Percentiles rank a stretch among this genome's conserved stretches.
Conservation (phyloP, 257 asterid genomes). For the Gentiana dahurica region DNA sequence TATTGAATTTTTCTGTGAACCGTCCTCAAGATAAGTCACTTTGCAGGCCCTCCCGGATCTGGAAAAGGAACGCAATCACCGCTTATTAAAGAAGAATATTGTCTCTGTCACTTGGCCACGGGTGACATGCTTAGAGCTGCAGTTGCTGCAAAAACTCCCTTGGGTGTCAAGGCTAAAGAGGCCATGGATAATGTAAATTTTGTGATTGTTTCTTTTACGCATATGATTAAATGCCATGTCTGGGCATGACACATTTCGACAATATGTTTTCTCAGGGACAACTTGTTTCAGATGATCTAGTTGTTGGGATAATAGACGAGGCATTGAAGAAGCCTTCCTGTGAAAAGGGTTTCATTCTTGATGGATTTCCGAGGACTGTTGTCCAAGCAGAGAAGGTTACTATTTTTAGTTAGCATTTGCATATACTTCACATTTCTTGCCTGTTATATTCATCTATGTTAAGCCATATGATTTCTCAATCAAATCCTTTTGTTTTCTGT, state of each 20-base stretch:
- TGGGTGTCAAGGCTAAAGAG: slow-evolving; percentile 86
- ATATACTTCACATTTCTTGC: neutral
- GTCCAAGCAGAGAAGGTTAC: slow-evolving; percentile 88
- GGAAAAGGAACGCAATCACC: slow-evolving; percentile 99
- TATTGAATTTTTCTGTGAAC: too few relatives aligned
- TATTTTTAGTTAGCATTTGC: neutral
- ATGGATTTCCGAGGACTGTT: slow-evolving; percentile 94
- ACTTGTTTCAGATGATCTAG: slow-evolving; percentile 93
- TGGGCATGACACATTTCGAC: neutral
- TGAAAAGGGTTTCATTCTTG: slow-evolving; percentile 93
- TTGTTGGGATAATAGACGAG: slow-evolving; percentile 86
- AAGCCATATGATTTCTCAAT: slow-evolving; percentile 5
- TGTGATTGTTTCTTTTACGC: neutral
- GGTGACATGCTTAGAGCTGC: slow-evolving; percentile 99
- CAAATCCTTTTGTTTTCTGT: slow-evolving; percentile 4
- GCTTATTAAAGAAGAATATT: slow-evolving; percentile 73
- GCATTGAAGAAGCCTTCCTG: slow-evolving; percentile 91
- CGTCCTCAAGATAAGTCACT: neutral
- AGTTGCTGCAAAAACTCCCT: slow-evolving; percentile 88
- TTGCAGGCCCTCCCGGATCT: slow-evolving; percentile 82
- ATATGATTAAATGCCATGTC: too few relatives aligned
- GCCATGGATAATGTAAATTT: slow-evolving; percentile 77
- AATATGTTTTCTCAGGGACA: slow-evolving; percentile 40
- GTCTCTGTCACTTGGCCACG: slow-evolving; percentile 93
- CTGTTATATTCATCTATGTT: neutral